A percentile compares a stretch with the other conserved stretches of the same genome.
phyloP scores from a whole-genome alignment of 164 flowering plant genomes.

The Vitis cinerea region DNA sequence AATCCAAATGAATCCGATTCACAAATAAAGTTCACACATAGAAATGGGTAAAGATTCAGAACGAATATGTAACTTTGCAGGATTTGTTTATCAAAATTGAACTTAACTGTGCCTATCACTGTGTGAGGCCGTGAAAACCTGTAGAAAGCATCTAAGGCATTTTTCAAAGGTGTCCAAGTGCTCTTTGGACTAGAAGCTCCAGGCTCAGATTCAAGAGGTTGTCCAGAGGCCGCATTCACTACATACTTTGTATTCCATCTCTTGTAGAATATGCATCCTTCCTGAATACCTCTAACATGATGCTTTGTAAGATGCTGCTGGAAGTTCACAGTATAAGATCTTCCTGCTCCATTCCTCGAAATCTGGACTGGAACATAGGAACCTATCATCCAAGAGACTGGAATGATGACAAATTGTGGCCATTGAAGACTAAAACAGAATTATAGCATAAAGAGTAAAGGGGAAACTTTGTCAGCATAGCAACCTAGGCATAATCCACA shows the following conservation, averaged over 20 bases:
- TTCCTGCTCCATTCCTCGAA: constrained; percentile 24
- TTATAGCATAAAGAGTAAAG: not conserved
- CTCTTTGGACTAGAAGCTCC: constrained; percentile 38
- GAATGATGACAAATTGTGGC: constrained; percentile 9
- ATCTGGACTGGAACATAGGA: constrained; percentile 20
- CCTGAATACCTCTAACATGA: constrained; percentile 8
- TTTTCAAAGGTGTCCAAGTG: constrained; percentile 28
- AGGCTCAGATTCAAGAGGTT: constrained; percentile 57
- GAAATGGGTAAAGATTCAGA: not conserved
- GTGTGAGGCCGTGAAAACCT: constrained; percentile 93
- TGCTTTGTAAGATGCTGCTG: constrained; percentile 20
- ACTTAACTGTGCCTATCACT: constrained; percentile 90
- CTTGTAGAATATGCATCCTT: constrained; percentile 12
- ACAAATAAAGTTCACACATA: constrained; percentile 2
- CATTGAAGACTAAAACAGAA: not conserved
- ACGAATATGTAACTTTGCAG: not conserved
- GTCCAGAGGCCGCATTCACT: constrained; percentile 51
- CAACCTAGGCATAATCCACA: no score
- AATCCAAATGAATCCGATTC: not conserved
- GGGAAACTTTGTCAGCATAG: no score
- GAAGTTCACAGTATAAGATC: constrained; percentile 13
- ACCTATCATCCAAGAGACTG: constrained; percentile 13
- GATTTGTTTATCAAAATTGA: not conserved
- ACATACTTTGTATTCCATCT: constrained; percentile 19
- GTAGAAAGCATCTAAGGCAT: constrained; percentile 64